These are phyloP conservation scores for Scytalidium sp. DNA, from an alignment of 2,329 filamentous ascomycete species.

Conservation along the genomic window DNA sequence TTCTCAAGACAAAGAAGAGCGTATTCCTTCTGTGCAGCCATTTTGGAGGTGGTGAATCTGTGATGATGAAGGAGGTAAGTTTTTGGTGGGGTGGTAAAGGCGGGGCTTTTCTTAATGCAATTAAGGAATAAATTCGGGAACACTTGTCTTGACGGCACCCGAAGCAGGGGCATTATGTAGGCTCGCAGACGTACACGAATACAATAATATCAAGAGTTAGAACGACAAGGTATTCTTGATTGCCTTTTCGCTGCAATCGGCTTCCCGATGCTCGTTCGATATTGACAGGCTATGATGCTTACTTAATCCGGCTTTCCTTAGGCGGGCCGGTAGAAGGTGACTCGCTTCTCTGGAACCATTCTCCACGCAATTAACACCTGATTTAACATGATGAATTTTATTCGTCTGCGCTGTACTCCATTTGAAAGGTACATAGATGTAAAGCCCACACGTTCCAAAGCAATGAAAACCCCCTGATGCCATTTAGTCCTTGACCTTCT, in stretches of 20 bases:
- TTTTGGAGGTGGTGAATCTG: constrained; percentile 35
- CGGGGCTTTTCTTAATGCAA: constrained; percentile 5
- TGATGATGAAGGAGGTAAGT: constrained; percentile 1
- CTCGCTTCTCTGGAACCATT: no score
- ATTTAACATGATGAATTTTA: constrained; percentile 15
- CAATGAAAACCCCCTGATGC: constrained; percentile 26
- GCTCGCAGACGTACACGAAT: no score
- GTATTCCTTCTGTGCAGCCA: constrained; percentile 77
- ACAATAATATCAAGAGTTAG: no score
- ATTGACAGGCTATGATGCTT: no score
- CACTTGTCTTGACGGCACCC: no score
- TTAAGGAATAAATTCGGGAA: background rate
- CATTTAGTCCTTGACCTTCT: constrained; percentile 96
- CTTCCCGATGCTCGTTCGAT: no score
- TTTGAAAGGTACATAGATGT: constrained; percentile 30
- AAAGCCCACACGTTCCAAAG: constrained; percentile 29
- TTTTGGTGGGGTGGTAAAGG: constrained; percentile 11
- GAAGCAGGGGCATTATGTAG: background rate
- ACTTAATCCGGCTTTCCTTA: no score
- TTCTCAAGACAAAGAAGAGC: constrained; percentile 94
- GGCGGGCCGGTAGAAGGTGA: no score
- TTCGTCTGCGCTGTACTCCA: constrained; percentile 30
- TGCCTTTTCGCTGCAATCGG: no score
- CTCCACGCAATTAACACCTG: background rate
- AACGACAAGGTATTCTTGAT: no score